Evolutionary conservation across 2,329 filamentous ascomycete genomes (phyloP).

Genomic region (Sporothrix luriei): DNA sequence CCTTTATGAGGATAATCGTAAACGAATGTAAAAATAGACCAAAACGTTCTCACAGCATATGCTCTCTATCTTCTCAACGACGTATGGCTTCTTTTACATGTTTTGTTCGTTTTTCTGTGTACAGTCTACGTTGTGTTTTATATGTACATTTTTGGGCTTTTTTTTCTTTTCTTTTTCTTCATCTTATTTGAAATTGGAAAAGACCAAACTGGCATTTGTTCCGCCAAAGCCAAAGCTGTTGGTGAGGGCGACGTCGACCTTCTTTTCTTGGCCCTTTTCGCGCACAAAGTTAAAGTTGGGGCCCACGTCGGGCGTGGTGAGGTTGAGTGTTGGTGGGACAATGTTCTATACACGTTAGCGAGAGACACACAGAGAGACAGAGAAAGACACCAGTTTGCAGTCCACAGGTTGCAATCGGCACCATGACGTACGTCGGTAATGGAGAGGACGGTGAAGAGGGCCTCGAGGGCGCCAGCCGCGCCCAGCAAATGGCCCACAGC

Average conservation of each 20-base stretch:
- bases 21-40: neutral
- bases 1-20: slow-evolving; percentile 1
- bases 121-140: too few relatives aligned
- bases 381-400: too few relatives aligned
- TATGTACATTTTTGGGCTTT: too few relatives aligned
- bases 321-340: slow-evolving; percentile 84
- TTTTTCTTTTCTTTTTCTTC: too few relatives aligned
- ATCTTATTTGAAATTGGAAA: slow-evolving; percentile 53
- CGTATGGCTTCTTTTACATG: too few relatives aligned
- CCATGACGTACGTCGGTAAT: slow-evolving; percentile 67
- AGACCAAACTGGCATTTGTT: slow-evolving; percentile 88
- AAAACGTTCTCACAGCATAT: too few relatives aligned
- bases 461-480: slow-evolving; percentile 87
- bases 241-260: slow-evolving; percentile 74
- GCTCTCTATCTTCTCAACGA: too few relatives aligned
- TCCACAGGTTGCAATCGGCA: neutral
- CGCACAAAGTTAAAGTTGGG: slow-evolving; percentile 87
- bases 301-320: slow-evolving; percentile 66
- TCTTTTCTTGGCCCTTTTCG: slow-evolving; percentile 66
- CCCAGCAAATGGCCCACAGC: slow-evolving; percentile 89
- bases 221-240: slow-evolving; percentile 99
- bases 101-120: too few relatives aligned
- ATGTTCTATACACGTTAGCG: slow-evolving; percentile 58
- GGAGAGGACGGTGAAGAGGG: slow-evolving; percentile 79
- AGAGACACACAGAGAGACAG: neutral